Evolutionary conservation across 805 yeast species (phyloP), one percentile per base, ranked within the genome.

Genomic region (Clavispora vitiphila): DNA sequence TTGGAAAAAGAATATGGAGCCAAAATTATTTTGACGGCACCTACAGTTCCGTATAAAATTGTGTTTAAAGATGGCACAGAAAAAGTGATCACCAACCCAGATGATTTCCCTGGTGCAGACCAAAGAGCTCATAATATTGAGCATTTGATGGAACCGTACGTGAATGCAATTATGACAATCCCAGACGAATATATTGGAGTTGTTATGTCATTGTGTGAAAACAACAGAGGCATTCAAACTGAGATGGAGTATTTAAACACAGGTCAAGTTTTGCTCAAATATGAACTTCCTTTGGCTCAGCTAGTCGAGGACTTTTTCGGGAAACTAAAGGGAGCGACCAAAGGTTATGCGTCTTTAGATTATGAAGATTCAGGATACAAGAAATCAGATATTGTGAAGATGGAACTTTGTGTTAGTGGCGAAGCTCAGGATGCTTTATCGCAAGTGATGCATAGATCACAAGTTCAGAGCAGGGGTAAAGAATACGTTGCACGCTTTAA

Each of bases 221-320:
- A 74, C 46, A 84, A 86, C 55, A 69, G 98, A 48, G 99, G 96
- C 3, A 68, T 75, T 24, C 97, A 91, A 57, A 72, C 76, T 38
- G 96, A 87, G 35, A 63, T 91, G 23, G 83, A 83, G 42, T 88
- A 85, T 54, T 61, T 88, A 34, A 76, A 80, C 19, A 80, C 87
- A 1, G 91, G 89, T 1, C 96, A 91, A 62, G 91, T 86, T 0
- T 62, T 87, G 41, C 61, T 90, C 51, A 83, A 81, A 53, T 93
- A 89, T 61, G 78, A 80, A 44, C 64, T 91, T 5, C 98, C 99
- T 2, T 72, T 93, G 39, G 84, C 95, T 0, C 95, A 88, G 56
- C 67, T 91, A 26, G 96, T 93, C 5, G 97, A 91, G 57, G 96
- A 93, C 64, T 91, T 91, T 60, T 90, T 93, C 62, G 98, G 98